A percentile compares a stretch with the other conserved stretches of the same genome.
These are phyloP conservation scores for Auricularia sp. DNA, from an alignment of 768 basidiomycete genomes.

Conservation along the genomic window DNA sequence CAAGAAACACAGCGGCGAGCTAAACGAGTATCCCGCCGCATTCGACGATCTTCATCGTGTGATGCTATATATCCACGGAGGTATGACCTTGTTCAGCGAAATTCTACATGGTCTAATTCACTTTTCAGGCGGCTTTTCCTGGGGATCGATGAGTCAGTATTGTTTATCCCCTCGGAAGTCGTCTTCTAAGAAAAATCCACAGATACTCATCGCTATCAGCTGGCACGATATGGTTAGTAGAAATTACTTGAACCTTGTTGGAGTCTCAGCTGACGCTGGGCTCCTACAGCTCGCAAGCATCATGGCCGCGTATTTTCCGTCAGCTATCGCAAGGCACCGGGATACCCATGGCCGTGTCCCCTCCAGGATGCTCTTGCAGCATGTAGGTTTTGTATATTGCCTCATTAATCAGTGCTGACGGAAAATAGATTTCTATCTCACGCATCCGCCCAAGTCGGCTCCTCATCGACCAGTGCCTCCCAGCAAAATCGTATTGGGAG, in stretches of 20 bases:
- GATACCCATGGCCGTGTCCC: slow-evolving; percentile 92
- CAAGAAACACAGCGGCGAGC: slow-evolving; percentile 13
- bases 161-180: slow-evolving; percentile 26
- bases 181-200: slow-evolving; percentile 3
- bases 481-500: slow-evolving; percentile 70
- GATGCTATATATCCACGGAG: slow-evolving; percentile 67
- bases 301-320: slow-evolving; percentile 78
- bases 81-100: slow-evolving; percentile 24
- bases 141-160: slow-evolving; percentile 74
- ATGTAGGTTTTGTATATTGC: slow-evolving; percentile 38
- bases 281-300: slow-evolving; percentile 79
- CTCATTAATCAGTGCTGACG: not conserved
- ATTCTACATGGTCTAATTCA: not conserved
- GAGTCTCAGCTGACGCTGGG: slow-evolving; percentile 50
- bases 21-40: slow-evolving; percentile 14
- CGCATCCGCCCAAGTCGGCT: slow-evolving; percentile 69
- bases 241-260: not conserved
- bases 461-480: slow-evolving; percentile 78
- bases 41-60: slow-evolving; percentile 25
- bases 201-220: slow-evolving; percentile 55
- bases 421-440: slow-evolving; percentile 69
- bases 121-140: slow-evolving; percentile 47
- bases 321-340: slow-evolving; percentile 72
- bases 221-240: slow-evolving; percentile 42
- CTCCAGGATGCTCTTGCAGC: slow-evolving; percentile 84